Percentiles rank a stretch among this genome's conserved stretches.
These are phyloP conservation scores for Gaultheria prostrata DNA, from an alignment of 148 eudicot genomes.

Conservation along the genomic window DNA sequence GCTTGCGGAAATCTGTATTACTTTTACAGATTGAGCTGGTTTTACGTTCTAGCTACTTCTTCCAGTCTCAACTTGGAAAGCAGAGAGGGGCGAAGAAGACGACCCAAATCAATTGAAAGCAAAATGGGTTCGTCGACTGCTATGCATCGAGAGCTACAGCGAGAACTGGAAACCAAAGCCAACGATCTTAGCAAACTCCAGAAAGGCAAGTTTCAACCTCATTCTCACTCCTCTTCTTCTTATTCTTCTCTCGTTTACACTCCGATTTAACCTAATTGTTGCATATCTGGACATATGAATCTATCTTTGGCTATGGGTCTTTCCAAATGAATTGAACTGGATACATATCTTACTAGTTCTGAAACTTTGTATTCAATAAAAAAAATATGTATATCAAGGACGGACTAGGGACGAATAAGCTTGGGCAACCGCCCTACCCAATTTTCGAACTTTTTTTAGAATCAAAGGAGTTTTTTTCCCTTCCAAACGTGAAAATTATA, in stretches of 20 bases:
- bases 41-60: too few relatives aligned
- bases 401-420: too few relatives aligned
- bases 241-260: neutral
- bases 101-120: neutral
- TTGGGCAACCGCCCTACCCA: too few relatives aligned
- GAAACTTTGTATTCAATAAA: too few relatives aligned
- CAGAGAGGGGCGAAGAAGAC: neutral
- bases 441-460: too few relatives aligned
- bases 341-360: too few relatives aligned
- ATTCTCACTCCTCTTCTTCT: neutral
- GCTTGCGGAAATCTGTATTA: too few relatives aligned
- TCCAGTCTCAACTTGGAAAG: neutral
- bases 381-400: too few relatives aligned
- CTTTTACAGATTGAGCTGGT: too few relatives aligned
- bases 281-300: neutral
- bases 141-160: constrained; percentile 17
- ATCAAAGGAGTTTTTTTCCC: too few relatives aligned
- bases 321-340: too few relatives aligned
- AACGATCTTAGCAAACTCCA: constrained; percentile 22
- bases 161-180: constrained; percentile 18
- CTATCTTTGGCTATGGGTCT: neutral
- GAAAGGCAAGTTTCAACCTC: constrained; percentile 15
- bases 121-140: constrained; percentile 18
- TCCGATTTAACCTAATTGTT: neutral
- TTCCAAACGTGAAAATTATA: too few relatives aligned